Conservation (phyloP, 176 grass and related monocot genomes). For the Lolium perenne region DNA sequence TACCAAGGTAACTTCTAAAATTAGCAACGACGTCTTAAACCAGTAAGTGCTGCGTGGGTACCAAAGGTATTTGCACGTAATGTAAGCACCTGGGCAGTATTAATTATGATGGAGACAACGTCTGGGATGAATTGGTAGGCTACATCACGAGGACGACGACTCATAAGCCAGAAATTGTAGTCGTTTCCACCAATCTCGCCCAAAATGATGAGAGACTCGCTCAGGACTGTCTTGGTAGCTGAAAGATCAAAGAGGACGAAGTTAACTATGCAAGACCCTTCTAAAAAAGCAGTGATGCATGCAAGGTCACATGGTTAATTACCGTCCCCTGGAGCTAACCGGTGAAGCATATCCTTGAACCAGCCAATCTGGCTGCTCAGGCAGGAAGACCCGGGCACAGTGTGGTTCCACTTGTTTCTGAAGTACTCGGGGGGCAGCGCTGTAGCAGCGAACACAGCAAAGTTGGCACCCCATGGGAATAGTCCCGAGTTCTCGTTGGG, state of each 20-base stretch:
- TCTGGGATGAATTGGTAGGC: conserved; percentile 50
- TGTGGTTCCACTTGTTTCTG: background rate
- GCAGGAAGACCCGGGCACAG: background rate
- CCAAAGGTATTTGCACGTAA: background rate
- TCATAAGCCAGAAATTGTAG: conserved; percentile 56
- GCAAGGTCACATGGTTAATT: background rate
- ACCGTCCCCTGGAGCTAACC: conserved; percentile 48
- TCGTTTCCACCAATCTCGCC: conserved; percentile 76
- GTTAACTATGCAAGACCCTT: background rate
- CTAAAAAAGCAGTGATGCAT: background rate
- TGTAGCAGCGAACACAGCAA: conserved; percentile 44
- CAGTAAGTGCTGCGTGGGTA: too few species aligned
- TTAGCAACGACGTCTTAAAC: too few species aligned
- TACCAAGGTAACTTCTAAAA: background rate
- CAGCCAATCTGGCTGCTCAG: conserved; percentile 38
- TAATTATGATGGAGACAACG: conserved; percentile 45
- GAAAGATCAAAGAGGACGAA: background rate
- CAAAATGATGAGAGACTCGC: conserved; percentile 51
- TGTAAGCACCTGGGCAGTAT: conserved; percentile 35
- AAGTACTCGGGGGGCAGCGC: conserved; percentile 49
- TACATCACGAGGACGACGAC: conserved; percentile 31
- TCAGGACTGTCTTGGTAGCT: conserved; percentile 33
- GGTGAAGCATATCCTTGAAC: conserved; percentile 48
- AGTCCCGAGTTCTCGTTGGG: conserved; percentile 32
- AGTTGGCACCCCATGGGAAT: conserved; percentile 62